Conservation (phyloP, 2,329 filamentous ascomycete genomes). For the Verticillium longisporum region DNA sequence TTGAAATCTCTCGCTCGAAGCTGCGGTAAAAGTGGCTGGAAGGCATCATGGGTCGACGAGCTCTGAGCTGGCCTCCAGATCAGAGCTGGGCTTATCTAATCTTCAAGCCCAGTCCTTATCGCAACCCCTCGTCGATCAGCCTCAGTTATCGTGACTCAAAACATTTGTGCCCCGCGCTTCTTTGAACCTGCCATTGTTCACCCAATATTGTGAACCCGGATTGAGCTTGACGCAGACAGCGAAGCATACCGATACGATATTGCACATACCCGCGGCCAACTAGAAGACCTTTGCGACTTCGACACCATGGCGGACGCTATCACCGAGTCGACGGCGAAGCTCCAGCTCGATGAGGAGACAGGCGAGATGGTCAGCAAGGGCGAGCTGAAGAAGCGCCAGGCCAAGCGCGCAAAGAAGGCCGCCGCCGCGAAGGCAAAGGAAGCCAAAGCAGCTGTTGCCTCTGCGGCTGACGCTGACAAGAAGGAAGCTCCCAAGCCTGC, state of each 20-base stretch:
- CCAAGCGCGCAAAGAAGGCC: slow-evolving; percentile 53
- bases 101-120: not conserved
- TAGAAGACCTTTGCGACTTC: not conserved
- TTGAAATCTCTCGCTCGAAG: too few relatives aligned
- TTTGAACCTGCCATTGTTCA: not conserved
- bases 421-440: slow-evolving; percentile 44
- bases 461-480: slow-evolving; percentile 20
- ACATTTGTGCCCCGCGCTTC: not conserved
- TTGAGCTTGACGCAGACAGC: not conserved
- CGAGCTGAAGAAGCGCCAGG: slow-evolving; percentile 54
- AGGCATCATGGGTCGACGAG: too few relatives aligned
- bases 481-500: slow-evolving; percentile 15
- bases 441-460: slow-evolving; percentile 22
- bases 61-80: too few relatives aligned
- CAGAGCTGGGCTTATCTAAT: too few relatives aligned
- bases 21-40: too few relatives aligned
- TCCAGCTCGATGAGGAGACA: slow-evolving; percentile 55
- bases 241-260: not conserved
- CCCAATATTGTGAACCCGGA: not conserved
- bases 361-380: slow-evolving; percentile 60
- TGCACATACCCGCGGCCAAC: not conserved
- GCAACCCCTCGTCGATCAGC: not conserved
- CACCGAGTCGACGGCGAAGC: slow-evolving; percentile 44
- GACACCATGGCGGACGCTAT: slow-evolving; percentile 39
- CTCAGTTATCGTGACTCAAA: not conserved